Evolutionary conservation across 768 basidiomycete genomes (phyloP).

Genomic region (Ramaria sp.): DNA sequence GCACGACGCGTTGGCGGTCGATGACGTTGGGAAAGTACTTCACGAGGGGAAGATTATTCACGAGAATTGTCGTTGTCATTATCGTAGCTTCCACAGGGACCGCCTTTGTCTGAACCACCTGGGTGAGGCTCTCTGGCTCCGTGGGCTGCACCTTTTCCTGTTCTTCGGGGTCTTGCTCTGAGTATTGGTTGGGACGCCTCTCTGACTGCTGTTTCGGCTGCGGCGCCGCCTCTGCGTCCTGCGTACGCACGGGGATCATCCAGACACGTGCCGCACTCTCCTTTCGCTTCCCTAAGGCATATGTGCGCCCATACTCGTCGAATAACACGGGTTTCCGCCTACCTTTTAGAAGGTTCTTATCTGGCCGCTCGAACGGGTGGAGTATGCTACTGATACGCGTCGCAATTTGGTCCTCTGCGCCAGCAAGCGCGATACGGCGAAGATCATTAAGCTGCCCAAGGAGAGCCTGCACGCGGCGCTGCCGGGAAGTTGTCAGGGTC

Average conservation of each 20-base stretch:
- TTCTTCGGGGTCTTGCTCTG: conserved; percentile 3
- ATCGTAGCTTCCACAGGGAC: conserved; percentile 20
- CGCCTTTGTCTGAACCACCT: conserved; percentile 14
- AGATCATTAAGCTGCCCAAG: conserved; percentile 59
- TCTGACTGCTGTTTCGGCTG: conserved; percentile 5
- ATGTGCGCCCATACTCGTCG: conserved; percentile 76
- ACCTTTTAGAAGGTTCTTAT: conserved; percentile 39
- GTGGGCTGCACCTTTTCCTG: conserved; percentile 5
- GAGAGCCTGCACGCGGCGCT: conserved; percentile 49
- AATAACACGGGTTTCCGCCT: conserved; percentile 47
- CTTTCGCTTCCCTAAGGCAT: conserved; percentile 79
- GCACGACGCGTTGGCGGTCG: conserved; percentile 73
- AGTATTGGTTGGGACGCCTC: too few species aligned
- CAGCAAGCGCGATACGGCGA: conserved; percentile 45
- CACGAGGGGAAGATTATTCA: conserved; percentile 76
- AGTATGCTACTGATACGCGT: conserved; percentile 40
- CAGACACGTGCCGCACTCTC: conserved; percentile 86
- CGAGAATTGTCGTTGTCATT: conserved; percentile 46
- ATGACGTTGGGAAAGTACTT: conserved; percentile 64
- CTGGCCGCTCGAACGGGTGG: conserved; percentile 47
- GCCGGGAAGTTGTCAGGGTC: conserved; percentile 56
- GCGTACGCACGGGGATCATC: conserved; percentile 56
- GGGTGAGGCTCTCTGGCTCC: conserved; percentile 9
- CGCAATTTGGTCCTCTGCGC: conserved; percentile 47
- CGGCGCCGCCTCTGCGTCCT: neutral